Percentiles rank a stretch among this genome's conserved stretches.
Conservation (phyloP, 73 alveolate genomes). For the Breviolum minutum region DNA sequence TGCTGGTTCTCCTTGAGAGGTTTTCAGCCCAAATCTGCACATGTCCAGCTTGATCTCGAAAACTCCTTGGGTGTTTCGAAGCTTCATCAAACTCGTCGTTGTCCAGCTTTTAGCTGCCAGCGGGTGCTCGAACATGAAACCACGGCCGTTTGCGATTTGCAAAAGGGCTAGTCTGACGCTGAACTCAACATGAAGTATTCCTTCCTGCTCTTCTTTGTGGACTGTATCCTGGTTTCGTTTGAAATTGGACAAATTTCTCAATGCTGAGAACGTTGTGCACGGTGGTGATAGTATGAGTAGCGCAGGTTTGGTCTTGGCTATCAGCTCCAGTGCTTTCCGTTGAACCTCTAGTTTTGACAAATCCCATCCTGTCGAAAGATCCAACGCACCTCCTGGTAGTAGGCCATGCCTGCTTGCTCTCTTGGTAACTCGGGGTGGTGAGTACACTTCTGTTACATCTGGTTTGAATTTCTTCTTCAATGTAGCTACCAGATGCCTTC, state of each 20-base stretch:
- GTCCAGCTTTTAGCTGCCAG: background rate
- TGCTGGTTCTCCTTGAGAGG: background rate
- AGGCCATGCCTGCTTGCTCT: background rate
- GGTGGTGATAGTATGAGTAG: background rate
- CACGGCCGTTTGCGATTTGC: background rate
- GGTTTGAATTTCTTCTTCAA: background rate
- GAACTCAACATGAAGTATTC: background rate
- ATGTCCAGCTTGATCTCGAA: background rate
- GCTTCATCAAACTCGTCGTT: background rate
- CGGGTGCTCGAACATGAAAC: constrained; percentile 37
- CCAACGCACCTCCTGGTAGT: background rate
- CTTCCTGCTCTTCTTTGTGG: background rate
- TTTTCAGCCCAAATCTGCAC: background rate
- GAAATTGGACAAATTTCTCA: background rate
- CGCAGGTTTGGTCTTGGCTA: background rate
- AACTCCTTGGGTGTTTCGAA: background rate
- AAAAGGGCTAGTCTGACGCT: background rate
- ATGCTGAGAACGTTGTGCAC: background rate
- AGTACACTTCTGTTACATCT: background rate
- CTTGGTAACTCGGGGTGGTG: background rate
- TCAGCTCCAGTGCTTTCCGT: background rate
- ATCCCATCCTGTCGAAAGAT: background rate
- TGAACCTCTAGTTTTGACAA: background rate
- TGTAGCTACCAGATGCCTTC: background rate
- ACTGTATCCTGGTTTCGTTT: background rate